Evolutionary conservation across 1,284 basidiomycete species (phyloP).

Genomic region (Waitea zeae): DNA sequence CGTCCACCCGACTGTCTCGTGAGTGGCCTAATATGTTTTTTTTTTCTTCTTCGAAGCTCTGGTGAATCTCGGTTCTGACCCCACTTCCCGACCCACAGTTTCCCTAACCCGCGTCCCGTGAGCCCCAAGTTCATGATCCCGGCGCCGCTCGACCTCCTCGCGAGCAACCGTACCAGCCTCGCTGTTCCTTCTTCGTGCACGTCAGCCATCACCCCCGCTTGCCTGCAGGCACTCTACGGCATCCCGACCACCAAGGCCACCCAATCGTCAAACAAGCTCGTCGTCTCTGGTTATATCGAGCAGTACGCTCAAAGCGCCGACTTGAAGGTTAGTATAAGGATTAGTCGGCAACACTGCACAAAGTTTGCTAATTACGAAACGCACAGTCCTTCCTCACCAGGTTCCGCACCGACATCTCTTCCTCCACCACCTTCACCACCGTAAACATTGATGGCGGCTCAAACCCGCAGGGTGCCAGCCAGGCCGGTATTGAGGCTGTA

Average conservation of each 20-base stretch:
- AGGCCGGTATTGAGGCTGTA: conserved; percentile 15
- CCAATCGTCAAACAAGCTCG: conserved; percentile 11
- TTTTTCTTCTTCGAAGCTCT: background rate
- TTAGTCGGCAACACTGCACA: background rate
- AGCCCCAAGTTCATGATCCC: background rate
- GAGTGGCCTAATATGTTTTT: too few species aligned
- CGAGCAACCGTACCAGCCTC: background rate
- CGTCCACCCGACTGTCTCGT: conserved; percentile 13
- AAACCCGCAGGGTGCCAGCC: conserved; percentile 10
- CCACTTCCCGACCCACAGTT: background rate
- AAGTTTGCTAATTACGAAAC: background rate
- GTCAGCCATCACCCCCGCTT: conserved; percentile 11
- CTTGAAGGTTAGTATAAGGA: conserved; percentile 5
- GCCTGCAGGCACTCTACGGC: conserved; percentile 14
- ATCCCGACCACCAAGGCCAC: conserved; percentile 15
- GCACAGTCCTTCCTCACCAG: conserved; percentile 6
- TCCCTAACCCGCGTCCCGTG: conserved; percentile 1
- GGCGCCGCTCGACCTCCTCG: background rate
- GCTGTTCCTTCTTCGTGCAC: background rate
- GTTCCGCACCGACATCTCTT: conserved; percentile 13
- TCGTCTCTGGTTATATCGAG: conserved; percentile 16
- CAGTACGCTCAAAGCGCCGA: conserved; percentile 11
- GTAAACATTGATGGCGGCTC: conserved; percentile 13
- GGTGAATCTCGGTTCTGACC: background rate
- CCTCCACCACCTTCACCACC: conserved; percentile 14